A percentile compares a stretch with the other conserved stretches of the same genome.
phyloP scores from a whole-genome alignment of 2,329 filamentous ascomycete genomes.

The Trichoderma brevicompactum region DNA sequence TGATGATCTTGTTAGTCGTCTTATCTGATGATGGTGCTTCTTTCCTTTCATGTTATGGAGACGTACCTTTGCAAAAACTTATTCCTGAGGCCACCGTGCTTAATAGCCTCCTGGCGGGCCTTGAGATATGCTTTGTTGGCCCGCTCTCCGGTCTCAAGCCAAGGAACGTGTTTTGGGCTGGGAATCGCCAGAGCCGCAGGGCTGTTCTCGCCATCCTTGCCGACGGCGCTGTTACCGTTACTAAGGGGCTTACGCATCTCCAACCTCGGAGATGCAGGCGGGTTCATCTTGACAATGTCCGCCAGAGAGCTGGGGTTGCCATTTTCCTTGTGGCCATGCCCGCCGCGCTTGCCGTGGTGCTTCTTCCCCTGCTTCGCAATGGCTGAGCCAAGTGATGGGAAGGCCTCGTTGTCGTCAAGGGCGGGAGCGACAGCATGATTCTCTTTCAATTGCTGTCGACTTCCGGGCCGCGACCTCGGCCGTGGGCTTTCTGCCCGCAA shows the following conservation, averaged over 20 bases:
- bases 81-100: constrained; percentile 93
- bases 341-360: constrained; percentile 88
- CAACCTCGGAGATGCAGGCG: constrained; percentile 68
- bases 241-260: constrained; percentile 63
- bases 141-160: constrained; percentile 89
- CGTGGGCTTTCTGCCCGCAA: constrained; percentile 66
- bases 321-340: constrained; percentile 71
- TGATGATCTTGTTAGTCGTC: constrained; percentile 43
- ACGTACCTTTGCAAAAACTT: constrained; percentile 92
- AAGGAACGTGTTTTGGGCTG: constrained; percentile 89
- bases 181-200: constrained; percentile 81
- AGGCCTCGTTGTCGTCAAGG: constrained; percentile 93
- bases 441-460: constrained; percentile 69
- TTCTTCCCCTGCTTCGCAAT: constrained; percentile 81
- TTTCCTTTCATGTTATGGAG: not conserved
- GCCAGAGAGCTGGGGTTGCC: constrained; percentile 77
- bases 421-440: constrained; percentile 70
- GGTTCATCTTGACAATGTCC: constrained; percentile 94
- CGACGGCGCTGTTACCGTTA: constrained; percentile 67
- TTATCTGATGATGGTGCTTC: not conserved
- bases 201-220: constrained; percentile 75
- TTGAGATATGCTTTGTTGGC: constrained; percentile 95
- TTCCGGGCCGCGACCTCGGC: constrained; percentile 80
- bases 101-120: constrained; percentile 92
- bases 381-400: constrained; percentile 83